A percentile compares a stretch with the other conserved stretches of the same genome.
These are phyloP conservation scores for Cornus kousa DNA, from an alignment of 148 eudicot species.

Conservation along the genomic window DNA sequence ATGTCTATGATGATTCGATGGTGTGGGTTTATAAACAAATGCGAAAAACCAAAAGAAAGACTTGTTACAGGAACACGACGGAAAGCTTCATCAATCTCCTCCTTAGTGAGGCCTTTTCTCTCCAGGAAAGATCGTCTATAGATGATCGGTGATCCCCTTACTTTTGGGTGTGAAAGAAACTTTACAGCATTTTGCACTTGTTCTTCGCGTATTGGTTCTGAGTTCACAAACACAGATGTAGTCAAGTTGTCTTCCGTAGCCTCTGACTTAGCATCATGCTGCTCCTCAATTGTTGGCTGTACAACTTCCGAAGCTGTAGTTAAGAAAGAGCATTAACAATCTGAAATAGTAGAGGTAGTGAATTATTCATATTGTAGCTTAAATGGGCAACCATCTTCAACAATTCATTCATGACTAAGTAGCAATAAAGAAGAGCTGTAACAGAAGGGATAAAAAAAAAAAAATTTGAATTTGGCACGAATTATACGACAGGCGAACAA, in stretches of 20 bases:
- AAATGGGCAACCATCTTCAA: background rate
- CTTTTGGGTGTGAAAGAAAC: slow-evolving; percentile 95
- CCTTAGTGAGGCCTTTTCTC: slow-evolving; percentile 94
- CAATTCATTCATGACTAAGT: background rate
- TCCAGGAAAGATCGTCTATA: slow-evolving; percentile 94
- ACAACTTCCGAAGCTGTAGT: slow-evolving; percentile 36
- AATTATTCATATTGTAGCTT: background rate
- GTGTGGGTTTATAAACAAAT: background rate
- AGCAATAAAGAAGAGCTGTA: background rate
- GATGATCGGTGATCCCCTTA: slow-evolving; percentile 83
- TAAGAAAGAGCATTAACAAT: background rate
- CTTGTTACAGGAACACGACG: slow-evolving; percentile 84
- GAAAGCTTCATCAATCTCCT: slow-evolving; percentile 98
- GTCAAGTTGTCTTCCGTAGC: slow-evolving; percentile 41
- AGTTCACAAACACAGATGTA: slow-evolving; percentile 75
- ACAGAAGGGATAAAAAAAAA: background rate
- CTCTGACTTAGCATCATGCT: slow-evolving; percentile 36
- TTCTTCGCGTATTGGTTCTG: slow-evolving; percentile 86
- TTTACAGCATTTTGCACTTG: slow-evolving; percentile 90
- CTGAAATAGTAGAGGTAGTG: background rate
- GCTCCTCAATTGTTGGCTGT: slow-evolving; percentile 28
- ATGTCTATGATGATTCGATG: background rate
- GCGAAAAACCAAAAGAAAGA: slow-evolving; percentile 7
- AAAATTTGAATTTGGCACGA: background rate
- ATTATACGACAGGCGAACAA: background rate